Evolutionary conservation across 2,329 filamentous ascomycete genomes (phyloP), one percentile per base, ranked within the genome.

Genomic region (Lecanicillium sp.): DNA sequence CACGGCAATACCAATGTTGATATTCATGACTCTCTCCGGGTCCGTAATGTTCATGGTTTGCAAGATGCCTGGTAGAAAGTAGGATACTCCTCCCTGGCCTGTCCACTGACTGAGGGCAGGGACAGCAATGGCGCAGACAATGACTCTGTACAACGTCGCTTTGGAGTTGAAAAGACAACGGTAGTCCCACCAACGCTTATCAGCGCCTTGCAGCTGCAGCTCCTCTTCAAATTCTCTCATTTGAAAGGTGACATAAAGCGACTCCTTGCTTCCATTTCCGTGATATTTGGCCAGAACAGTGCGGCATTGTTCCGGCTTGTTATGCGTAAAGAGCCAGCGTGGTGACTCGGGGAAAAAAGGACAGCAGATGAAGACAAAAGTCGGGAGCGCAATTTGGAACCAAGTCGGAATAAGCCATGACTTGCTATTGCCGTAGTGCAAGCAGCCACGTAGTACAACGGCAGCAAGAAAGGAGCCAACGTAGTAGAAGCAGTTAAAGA

Each of bases 11-110:
- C 50, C 50, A 2, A 75, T 52, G 16, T 64, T 68, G 29, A 76
- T 60, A 45, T 71, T 66, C 16, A 62, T 59, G 46, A 71, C 60
- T 2, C 51, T 51, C 31, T 59, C 55, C 5, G 45, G 44, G 9
- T 53, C 55, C 3, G 48, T 58, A 43, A 70, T 63, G 11, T 73
- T 73, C 17, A 70, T 71, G 2, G 66, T 70, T 25, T 68, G 58
- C 37, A 77, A 61, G 42, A 76, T 65, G 33, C 68, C 54, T 3
- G 47, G 45, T 2, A 75, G 60, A 51, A 71, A 75, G 49, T 75
- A 75, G 5, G 66, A 70, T 8, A 68, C 51, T 5, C 60, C 41
- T 6, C 43, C 47, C 43, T 50, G 62, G 0, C 60, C 65, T 3
- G 64, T 61, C 63, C 63, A 71, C 47, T 73, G 67, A 2, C 64